Evolutionary conservation across 495 filamentous ascomycete species (phyloP), one percentile per base, ranked within the genome.

Genomic region (Penicillium cinerascens): DNA sequence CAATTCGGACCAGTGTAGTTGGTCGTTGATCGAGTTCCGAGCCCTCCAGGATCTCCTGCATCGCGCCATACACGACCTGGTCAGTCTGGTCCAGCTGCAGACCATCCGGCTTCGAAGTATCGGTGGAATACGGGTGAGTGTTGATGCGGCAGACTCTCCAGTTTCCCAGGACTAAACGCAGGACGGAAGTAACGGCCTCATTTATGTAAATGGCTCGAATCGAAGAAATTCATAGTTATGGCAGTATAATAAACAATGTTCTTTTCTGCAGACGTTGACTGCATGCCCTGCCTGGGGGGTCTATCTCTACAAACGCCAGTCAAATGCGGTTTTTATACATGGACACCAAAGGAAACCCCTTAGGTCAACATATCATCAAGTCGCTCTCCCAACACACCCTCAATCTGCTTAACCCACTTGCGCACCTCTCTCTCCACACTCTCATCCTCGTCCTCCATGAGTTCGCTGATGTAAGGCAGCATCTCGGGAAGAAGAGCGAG

Each of bases 381-480:
- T 47, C 83, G 87, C 76, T 95, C 90, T 8, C 93, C 93, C 41
- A 97, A 69, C 26, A 92, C 85, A 45, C 78, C 80, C 70, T 97
- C 93, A 60, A 98, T 92, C 68, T 78, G 80, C 69, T 85, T 82
- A 54, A 96, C 88, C 90, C 92, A 93, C 49, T 82, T 79, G 63
- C 87, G 77, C 8, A 89, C 88, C 74, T 96, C 92, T 58, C 83
- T 74, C 77, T 97, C 93, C 36, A 98, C 92, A 21, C 68, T 75
- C 70, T 97, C 92, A 56, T 97, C 90, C 56, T 96, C 93, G 67
- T 98, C 93, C 68, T 98, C 95, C 75, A 93, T 87, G 55, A 95
- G 62, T 70, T 98, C 93, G 54, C 87, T 92, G 44, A 98, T 93
- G 48, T 89, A 87, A 27, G 93, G 93, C 58, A 97, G 73, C 84